Conservation (phyloP, 2,329 filamentous ascomycete species). For the Mycogone perniciosa region DNA sequence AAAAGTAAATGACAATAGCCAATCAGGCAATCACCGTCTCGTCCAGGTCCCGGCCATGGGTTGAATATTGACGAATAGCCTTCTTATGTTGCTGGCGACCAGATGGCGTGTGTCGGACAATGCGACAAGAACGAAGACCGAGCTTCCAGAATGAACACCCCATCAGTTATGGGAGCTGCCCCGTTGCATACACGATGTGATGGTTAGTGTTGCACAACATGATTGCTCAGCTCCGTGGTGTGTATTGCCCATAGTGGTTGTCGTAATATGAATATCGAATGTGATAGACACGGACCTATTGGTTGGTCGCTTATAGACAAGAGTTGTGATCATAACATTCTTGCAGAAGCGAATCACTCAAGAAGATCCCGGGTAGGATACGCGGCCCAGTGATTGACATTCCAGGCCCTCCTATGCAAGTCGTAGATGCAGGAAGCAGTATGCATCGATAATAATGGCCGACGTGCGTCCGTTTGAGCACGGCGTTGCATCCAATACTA, state of each 20-base stretch:
- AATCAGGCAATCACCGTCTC: slow-evolving; percentile 9
- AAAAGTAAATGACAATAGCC: slow-evolving; percentile 5
- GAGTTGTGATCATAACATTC: not conserved
- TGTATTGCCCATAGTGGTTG: too few relatives aligned
- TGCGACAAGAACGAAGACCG: not conserved
- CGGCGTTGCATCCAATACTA: too few relatives aligned
- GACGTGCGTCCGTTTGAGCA: not conserved
- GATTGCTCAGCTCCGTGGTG: not conserved
- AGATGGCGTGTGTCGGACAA: too few relatives aligned
- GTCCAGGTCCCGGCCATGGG: not conserved
- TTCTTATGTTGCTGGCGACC: not conserved
- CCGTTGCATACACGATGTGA: not conserved
- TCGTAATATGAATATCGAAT: not conserved
- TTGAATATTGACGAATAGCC: slow-evolving; percentile 7
- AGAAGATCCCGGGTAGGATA: not conserved
- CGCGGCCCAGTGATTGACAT: not conserved
- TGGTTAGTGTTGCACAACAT: not conserved
- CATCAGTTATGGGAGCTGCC: not conserved
- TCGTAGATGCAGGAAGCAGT: not conserved
- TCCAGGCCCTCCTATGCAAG: not conserved
- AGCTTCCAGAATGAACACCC: not conserved
- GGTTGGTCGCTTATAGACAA: not conserved
- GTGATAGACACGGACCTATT: not conserved
- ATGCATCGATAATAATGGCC: not conserved
- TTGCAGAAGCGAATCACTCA: not conserved